Percentiles rank a stretch among this genome's conserved stretches.
Conservation (phyloP, 371 early-diverging fungal genomes). For the Batkoa obscura region DNA sequence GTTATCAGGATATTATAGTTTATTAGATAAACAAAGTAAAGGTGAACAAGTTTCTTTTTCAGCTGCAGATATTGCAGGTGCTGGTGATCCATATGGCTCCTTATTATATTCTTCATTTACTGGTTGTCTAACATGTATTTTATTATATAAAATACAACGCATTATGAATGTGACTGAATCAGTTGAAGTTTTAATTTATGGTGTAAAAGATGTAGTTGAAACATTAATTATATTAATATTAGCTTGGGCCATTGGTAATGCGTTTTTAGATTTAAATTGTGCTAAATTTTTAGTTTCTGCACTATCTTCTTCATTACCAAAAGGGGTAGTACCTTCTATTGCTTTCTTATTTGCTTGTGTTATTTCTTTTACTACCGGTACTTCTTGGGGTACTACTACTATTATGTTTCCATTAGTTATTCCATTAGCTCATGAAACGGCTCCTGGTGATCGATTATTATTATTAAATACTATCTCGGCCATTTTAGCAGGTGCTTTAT, state of each 20-base stretch:
- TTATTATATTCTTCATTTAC: conserved; percentile 4
- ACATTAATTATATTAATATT: conserved; percentile 4
- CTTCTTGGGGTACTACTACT: conserved; percentile 8
- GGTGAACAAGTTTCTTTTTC: background rate
- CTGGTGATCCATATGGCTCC: conserved; percentile 4
- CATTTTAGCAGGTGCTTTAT: conserved; percentile 4
- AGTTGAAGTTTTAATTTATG: conserved; percentile 2
- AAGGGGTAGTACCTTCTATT: background rate
- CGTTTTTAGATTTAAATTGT: background rate
- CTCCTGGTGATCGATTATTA: background rate
- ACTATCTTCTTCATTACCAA: background rate
- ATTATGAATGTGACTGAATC: background rate
- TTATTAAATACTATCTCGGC: background rate
- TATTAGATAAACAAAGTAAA: background rate
- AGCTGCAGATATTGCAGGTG: conserved; percentile 1
- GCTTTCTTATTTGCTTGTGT: background rate
- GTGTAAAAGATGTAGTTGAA: conserved; percentile 5
- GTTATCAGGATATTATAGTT: conserved; percentile 3
- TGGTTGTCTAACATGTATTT: background rate
- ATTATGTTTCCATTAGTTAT: conserved; percentile 6
- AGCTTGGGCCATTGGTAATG: conserved; percentile 5
- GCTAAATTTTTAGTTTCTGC: background rate
- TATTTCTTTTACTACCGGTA: conserved; percentile 5
- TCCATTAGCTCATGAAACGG: background rate
- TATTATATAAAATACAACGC: conserved; percentile 4